Base-by-base conservation (phyloP, 352 stramenopile genomes). In the Globisporangium abappressorium region DNA sequence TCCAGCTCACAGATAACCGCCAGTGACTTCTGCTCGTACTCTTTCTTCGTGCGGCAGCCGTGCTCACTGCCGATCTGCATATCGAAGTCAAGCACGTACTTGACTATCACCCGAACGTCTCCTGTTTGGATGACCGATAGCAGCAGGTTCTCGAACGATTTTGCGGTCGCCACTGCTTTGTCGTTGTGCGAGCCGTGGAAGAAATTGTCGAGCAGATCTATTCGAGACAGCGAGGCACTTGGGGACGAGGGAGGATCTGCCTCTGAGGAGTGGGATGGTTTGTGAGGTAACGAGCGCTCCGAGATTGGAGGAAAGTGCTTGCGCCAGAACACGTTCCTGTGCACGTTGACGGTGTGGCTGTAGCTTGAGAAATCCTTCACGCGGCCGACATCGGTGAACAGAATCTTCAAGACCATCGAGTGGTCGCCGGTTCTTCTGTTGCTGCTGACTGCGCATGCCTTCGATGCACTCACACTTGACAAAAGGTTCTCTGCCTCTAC, bases 281-380 rank as follows among this genome's bases (percentile, higher is more conserved):
- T 49, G 5, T 18, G 55, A 46, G 15, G 0, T 34, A 64, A 46
- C 4, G 26, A 36, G 41, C 28, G 33, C 20, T 49, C 38, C 15
- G 60, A 69, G 24, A 85, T 75, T 7, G 79, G 71, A 46, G 79
- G 82, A 56, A 78, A 85, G 34, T 62, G 53, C 55, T 69, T 72
- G 15, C 83, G 65, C 84, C 84, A 92, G 24, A 90, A 89, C 0
- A 92, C 72, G 53, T 80, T 90, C 18, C 84, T 69, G 55, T 85
- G 78, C 4, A 62, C 69, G 15, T 73, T 73, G 12, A 90, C 62
- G 3, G 61, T 38, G 24, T 84, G 75, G 4, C 63, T 69, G 55
- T 72, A 80, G 12, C 26, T 70, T 11, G 80, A 88, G 5, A 26
- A 68, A 51, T 88, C 80, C 30, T 67, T 61, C 7, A 78, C 73